Evolutionary conservation across 1,284 basidiomycete genomes (phyloP).

Genomic region (Rhodotorula sp.): DNA sequence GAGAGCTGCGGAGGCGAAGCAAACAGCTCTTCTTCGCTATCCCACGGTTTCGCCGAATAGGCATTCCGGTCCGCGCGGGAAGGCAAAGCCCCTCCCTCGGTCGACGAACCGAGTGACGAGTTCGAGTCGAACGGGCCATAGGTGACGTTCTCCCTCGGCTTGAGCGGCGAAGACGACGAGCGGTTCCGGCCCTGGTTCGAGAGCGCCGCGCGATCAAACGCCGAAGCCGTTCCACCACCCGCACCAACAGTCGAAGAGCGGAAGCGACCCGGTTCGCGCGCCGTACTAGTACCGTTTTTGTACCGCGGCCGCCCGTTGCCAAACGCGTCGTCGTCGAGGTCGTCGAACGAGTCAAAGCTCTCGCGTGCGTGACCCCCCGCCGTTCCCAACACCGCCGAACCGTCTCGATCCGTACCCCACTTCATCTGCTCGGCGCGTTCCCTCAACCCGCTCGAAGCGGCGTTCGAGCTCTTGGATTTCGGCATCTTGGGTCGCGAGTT

Average conservation of each 20-base stretch:
- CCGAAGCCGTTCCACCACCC: background rate
- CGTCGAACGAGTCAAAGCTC: slow-evolving; percentile 30
- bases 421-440: slow-evolving; percentile 13
- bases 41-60: slow-evolving; percentile 26
- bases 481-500: slow-evolving; percentile 14
- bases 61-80: slow-evolving; percentile 1
- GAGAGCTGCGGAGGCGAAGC: background rate
- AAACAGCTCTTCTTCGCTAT: slow-evolving; percentile 32
- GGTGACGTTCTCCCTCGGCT: background rate
- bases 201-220: slow-evolving; percentile 5
- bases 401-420: background rate
- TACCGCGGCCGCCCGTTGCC: background rate
- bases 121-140: background rate
- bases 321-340: slow-evolving; percentile 6
- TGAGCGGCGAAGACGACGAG: slow-evolving; percentile 4
- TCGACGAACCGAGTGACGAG: background rate
- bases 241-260: slow-evolving; percentile 1
- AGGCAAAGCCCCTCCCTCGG: background rate
- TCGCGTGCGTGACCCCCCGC: background rate
- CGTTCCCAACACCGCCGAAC: background rate
- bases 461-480: slow-evolving; percentile 12
- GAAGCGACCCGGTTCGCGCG: background rate
- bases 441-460: background rate
- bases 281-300: background rate
- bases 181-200: slow-evolving; percentile 1